Evolutionary conservation across 1,284 basidiomycete species (phyloP).

Genomic region (Pyrrhoderma lamaoense): DNA sequence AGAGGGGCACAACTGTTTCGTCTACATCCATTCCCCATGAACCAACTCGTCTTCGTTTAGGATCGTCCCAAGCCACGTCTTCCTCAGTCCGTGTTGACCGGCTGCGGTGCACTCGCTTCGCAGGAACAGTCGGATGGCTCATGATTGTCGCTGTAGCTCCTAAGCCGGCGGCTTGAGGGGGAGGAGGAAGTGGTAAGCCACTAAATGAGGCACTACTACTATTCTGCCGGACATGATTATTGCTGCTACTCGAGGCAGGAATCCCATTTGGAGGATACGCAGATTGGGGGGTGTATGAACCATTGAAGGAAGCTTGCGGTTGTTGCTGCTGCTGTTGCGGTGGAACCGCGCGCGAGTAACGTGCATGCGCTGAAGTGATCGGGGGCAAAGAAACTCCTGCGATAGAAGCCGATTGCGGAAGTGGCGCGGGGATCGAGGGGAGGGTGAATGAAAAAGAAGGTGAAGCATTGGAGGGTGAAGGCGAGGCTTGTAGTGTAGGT

Average conservation of each 20-base stretch:
- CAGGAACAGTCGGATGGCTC: slow-evolving; percentile 4
- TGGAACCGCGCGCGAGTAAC: slow-evolving; percentile 1
- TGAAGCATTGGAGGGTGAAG: slow-evolving; percentile 16
- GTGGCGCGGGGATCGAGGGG: not conserved
- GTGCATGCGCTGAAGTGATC: not conserved
- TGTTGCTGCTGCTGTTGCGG: not conserved
- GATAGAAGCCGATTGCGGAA: not conserved
- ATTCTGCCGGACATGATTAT: not conserved
- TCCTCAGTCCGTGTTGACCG: slow-evolving; percentile 5
- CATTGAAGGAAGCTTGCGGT: no score
- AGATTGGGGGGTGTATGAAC: not conserved
- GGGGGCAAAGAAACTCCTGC: not conserved
- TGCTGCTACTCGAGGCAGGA: not conserved
- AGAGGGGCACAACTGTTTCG: not conserved
- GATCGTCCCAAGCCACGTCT: slow-evolving; percentile 6
- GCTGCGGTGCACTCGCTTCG: slow-evolving; percentile 6
- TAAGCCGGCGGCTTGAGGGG: slow-evolving; percentile 9
- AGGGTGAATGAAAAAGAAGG: no score
- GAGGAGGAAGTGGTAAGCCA: slow-evolving; percentile 14
- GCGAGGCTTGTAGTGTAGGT: slow-evolving; percentile 21
- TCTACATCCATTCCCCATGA: slow-evolving; percentile 12
- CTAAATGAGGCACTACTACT: slow-evolving; percentile 6
- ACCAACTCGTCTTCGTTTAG: slow-evolving; percentile 8
- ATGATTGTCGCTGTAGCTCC: not conserved
- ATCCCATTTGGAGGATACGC: not conserved